Evolutionary conservation across 2,329 filamentous ascomycete genomes (phyloP).

Genomic region (Tetracladium maxilliforme): DNA sequence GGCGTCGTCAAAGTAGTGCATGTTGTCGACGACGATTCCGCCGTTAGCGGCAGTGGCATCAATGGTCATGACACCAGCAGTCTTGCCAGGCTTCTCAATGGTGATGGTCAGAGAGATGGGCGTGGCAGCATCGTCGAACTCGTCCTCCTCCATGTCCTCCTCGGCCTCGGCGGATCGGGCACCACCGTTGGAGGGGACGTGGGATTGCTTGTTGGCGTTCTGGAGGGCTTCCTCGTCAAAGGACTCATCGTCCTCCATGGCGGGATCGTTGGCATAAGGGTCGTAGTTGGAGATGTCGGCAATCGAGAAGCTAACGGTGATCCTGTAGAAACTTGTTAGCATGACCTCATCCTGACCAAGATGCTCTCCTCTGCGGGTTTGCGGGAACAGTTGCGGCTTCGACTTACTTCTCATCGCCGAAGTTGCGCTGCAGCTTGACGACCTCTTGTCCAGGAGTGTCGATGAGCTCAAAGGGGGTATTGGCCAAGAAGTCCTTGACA

Average conservation of each 20-base stretch:
- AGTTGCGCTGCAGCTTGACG: slow-evolving; percentile 68
- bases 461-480: slow-evolving; percentile 68
- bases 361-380: too few relatives aligned
- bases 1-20: slow-evolving; percentile 73
- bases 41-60: slow-evolving; percentile 80
- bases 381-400: too few relatives aligned
- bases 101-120: slow-evolving; percentile 76
- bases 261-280: slow-evolving; percentile 38
- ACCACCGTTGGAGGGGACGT: slow-evolving; percentile 37
- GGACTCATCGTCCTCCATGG: slow-evolving; percentile 37
- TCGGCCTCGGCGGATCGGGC: slow-evolving; percentile 40
- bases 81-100: slow-evolving; percentile 72
- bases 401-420: slow-evolving; percentile 73
- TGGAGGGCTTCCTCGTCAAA: slow-evolving; percentile 26
- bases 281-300: slow-evolving; percentile 61
- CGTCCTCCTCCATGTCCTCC: slow-evolving; percentile 35
- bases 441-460: slow-evolving; percentile 79
- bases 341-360: too few relatives aligned
- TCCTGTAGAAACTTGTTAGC: slow-evolving; percentile 26
- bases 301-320: slow-evolving; percentile 73
- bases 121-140: slow-evolving; percentile 41
- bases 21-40: slow-evolving; percentile 74
- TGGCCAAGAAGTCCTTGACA: slow-evolving; percentile 79
- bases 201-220: slow-evolving; percentile 38
- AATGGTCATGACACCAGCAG: slow-evolving; percentile 77